Evolutionary conservation across 768 basidiomycete species (phyloP).

Genomic region (Amanita inopinata): DNA sequence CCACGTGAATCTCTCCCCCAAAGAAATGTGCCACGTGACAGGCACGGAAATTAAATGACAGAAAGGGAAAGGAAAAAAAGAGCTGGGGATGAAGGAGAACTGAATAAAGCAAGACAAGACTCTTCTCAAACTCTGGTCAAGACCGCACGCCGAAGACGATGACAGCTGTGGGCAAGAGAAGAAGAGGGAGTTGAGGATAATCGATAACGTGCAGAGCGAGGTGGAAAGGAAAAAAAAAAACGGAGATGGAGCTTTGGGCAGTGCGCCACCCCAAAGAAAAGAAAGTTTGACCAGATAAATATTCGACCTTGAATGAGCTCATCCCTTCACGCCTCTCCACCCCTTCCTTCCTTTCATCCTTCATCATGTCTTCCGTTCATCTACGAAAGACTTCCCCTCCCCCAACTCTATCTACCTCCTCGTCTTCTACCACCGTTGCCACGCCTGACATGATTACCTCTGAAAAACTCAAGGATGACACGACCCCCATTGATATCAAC

Average conservation of each 20-base stretch:
- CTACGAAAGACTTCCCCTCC: slow-evolving; percentile 1
- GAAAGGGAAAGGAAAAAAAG: too few species aligned
- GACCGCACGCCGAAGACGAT: too few species aligned
- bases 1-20: too few species aligned
- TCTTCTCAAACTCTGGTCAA: too few species aligned
- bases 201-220: not conserved
- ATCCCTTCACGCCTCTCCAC: not conserved
- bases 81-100: too few species aligned
- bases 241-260: too few species aligned
- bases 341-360: not conserved
- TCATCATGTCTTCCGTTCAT: slow-evolving; percentile 1
- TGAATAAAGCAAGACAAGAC: too few species aligned
- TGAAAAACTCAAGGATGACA: not conserved
- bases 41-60: too few species aligned
- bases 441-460: not conserved
- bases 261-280: slow-evolving; percentile 11
- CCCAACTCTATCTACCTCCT: slow-evolving; percentile 1
- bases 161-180: not conserved
- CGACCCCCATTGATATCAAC: slow-evolving; percentile 38
- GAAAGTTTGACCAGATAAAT: slow-evolving; percentile 8
- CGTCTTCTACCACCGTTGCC: slow-evolving; percentile 1
- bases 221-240: too few species aligned
- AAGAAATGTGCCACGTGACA: too few species aligned
- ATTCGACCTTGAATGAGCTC: not conserved
- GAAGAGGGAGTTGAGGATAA: not conserved